phyloP scores from a whole-genome alignment of 345 rosid species.

The Pistacia atlantica region DNA sequence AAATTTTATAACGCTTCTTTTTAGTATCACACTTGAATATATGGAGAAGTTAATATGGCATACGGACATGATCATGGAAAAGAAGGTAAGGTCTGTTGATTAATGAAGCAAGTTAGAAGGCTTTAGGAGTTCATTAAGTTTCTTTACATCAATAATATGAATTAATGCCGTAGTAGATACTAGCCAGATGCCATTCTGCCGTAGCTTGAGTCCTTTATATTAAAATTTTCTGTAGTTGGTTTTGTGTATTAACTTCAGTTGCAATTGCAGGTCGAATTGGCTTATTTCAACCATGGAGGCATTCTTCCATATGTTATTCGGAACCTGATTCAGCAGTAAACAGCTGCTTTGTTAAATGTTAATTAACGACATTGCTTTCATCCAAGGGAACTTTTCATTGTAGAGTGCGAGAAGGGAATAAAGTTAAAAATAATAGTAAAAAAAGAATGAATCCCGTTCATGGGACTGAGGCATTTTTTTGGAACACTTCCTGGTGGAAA shows the following conservation, averaged over 20 bases:
- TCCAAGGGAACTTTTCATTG: conserved; percentile 16
- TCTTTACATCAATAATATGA: too few species aligned
- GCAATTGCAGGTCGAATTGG: conserved; percentile 84
- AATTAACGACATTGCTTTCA: not conserved
- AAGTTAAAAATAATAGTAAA: conserved; percentile 34
- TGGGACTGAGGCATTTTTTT: conserved; percentile 23
- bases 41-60: not conserved
- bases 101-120: not conserved
- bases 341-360: not conserved
- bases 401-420: conserved; percentile 34
- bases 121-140: not conserved
- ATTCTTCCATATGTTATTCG: conserved; percentile 96
- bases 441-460: conserved; percentile 24
- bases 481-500: not conserved
- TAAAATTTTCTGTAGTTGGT: not conserved
- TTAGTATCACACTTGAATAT: not conserved
- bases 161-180: too few species aligned
- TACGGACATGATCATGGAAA: not conserved
- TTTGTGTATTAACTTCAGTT: not conserved
- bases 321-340: conserved; percentile 65
- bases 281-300: conserved; percentile 86
- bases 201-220: not conserved
- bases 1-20: too few species aligned
- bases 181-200: too few species aligned
- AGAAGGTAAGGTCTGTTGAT: not conserved